Evolutionary conservation across 176 grass and related monocot species (phyloP), one percentile per base, ranked within the genome.

Genomic region (Triticum monococcum): DNA sequence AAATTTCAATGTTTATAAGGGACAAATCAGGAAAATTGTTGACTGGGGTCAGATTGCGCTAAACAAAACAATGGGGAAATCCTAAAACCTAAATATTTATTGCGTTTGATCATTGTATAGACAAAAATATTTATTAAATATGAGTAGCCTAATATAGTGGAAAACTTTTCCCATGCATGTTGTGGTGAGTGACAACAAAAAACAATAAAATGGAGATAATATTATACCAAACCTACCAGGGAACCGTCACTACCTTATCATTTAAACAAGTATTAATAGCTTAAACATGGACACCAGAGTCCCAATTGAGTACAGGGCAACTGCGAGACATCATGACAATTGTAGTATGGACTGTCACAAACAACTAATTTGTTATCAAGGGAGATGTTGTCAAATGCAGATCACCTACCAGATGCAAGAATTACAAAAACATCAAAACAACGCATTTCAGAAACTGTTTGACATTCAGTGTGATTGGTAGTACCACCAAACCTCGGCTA

Each of bases 331-430:
- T 22, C 2, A 9, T 43, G 5, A 30, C 28, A 30, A 30, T 30
- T 30, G 28, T 30, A 30, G 28, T 30, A 30, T 30, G 28, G 28
- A 30, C 28, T 30, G 70, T 73, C 41, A 12, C 70, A 73, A 73
- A 73, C 70, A 46, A 46, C 38, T n/a, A 45, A 45, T 73, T 73
- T 73, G n/a, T 4, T n/a, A 73, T 46, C 70, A 73, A 46, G 70
- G 5, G 22, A 3, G 12, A 26, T 73, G 70, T 38, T 73, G 12
- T 22, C 33, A 22, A 70, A 70, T 70, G 7, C 32, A 38, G 11
- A 13, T 43, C 70, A 73, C 5, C 37, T 73, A 45, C 11, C 3
- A 71, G 36, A 71, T 40, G 68, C 9, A 35, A 40, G 16, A 40
- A 69, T 71, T 70, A 38, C 8, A 70, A n/a, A 38, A 37, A 7